These are phyloP conservation scores for Penicillium turbatum DNA, from an alignment of 495 filamentous ascomycete species.

Conservation along the genomic window DNA sequence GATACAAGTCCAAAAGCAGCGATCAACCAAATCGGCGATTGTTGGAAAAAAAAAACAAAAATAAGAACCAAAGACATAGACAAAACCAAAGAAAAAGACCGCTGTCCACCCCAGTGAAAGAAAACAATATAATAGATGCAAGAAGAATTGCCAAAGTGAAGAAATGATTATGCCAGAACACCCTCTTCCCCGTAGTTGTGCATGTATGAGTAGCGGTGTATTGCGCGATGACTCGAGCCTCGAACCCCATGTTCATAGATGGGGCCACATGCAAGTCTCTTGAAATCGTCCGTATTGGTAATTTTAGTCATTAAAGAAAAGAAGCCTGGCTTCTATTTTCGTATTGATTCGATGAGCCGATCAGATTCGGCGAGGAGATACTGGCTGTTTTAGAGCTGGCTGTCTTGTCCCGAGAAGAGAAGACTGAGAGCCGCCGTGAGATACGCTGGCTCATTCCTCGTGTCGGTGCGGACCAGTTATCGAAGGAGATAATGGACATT, in stretches of 20 bases:
- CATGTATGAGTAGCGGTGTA: not conserved
- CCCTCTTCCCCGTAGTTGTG: not conserved
- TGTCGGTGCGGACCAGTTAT: constrained; percentile 19
- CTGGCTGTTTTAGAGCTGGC: constrained; percentile 17
- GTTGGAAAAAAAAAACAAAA: too few relatives aligned
- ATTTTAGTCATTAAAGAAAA: constrained; percentile 10
- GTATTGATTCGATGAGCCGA: constrained; percentile 35
- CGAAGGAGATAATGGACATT: constrained; percentile 30
- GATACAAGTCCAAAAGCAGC: constrained; percentile 1
- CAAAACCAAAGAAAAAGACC: constrained; percentile 1
- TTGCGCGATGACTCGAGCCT: not conserved
- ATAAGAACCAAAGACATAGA: not conserved
- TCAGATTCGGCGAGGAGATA: constrained; percentile 40
- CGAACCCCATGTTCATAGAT: constrained; percentile 1
- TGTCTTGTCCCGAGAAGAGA: constrained; percentile 21
- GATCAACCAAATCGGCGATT: not conserved
- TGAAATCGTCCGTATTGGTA: not conserved
- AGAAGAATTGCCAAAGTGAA: not conserved
- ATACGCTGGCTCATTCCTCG: constrained; percentile 29
- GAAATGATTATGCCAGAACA: not conserved
- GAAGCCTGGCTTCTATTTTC: constrained; percentile 12
- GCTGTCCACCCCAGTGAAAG: not conserved
- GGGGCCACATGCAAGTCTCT: not conserved
- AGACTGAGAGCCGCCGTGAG: constrained; percentile 23
- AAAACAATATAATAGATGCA: not conserved